These are phyloP conservation scores for Thermochaetoides thermophila DNA, from an alignment of 495 filamentous ascomycete genomes.

Conservation along the genomic window DNA sequence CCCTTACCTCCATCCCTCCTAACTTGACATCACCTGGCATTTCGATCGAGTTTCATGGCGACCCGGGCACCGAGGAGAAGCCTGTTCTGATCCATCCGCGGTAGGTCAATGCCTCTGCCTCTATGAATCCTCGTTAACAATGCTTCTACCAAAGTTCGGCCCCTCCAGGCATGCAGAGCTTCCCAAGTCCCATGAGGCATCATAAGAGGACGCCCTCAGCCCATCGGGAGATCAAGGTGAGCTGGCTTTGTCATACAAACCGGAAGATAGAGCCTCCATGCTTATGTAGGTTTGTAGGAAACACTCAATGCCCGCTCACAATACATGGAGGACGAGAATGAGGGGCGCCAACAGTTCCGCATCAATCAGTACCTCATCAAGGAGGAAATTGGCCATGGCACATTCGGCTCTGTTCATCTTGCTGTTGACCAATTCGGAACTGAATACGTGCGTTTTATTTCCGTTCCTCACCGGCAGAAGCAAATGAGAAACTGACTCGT, in stretches of 20 bases:
- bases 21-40: constrained; percentile 25
- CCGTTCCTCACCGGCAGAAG: too few species aligned
- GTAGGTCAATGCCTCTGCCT: constrained; percentile 13
- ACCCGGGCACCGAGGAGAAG: constrained; percentile 1
- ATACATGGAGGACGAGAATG: constrained; percentile 74
- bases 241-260: neutral
- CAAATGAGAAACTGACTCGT: too few species aligned
- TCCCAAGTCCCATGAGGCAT: constrained; percentile 58
- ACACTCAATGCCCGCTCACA: constrained; percentile 80
- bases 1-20: constrained; percentile 10
- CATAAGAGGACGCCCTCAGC: constrained; percentile 57
- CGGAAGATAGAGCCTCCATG: neutral
- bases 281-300: constrained; percentile 38
- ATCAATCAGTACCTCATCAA: constrained; percentile 93
- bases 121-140: neutral
- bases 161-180: constrained; percentile 22
- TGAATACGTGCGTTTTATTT: constrained; percentile 75
- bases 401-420: constrained; percentile 87
- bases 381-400: constrained; percentile 90
- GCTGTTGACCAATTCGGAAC: constrained; percentile 81
- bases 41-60: constrained; percentile 23
- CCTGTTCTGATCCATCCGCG: constrained; percentile 13
- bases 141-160: constrained; percentile 21
- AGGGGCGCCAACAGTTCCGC: constrained; percentile 55
- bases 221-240: constrained; percentile 56